Percentiles rank a stretch among this genome's conserved stretches.
Evolutionary conservation across 2,329 filamentous ascomycete species (phyloP).

Genomic region (Aspergillus fijiensis): DNA sequence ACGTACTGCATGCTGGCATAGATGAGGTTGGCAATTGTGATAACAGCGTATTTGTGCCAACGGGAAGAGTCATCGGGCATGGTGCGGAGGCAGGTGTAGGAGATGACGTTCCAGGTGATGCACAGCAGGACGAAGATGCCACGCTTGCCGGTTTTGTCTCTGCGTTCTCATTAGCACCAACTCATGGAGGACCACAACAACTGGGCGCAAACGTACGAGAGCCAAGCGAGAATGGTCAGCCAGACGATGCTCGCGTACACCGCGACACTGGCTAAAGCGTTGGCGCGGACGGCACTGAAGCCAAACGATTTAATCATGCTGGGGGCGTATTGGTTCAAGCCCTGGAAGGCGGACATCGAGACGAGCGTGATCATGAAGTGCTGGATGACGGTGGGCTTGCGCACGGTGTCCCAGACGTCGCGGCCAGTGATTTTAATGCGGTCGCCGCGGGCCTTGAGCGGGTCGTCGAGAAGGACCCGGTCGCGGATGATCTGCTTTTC

Average conservation of each 20-base stretch:
- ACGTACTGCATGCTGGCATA: conserved; percentile 41
- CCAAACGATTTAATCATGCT: conserved; percentile 56
- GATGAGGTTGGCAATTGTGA: conserved; percentile 29
- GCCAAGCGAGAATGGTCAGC: conserved; percentile 26
- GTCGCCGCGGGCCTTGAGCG: conserved; percentile 34
- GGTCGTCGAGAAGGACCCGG: conserved; percentile 48
- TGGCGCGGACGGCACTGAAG: conserved; percentile 50
- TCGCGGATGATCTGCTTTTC: conserved; percentile 45
- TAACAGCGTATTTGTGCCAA: conserved; percentile 33
- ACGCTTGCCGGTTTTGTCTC: conserved; percentile 34
- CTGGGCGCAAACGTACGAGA: conserved; percentile 20
- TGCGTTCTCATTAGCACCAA: conserved; percentile 16
- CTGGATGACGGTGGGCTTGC: conserved; percentile 54
- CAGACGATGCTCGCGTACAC: conserved; percentile 32
- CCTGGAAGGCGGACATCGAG: conserved; percentile 52
- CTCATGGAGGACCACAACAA: background rate
- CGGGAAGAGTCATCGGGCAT: conserved; percentile 21
- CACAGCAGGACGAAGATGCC: conserved; percentile 38
- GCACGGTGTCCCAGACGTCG: conserved; percentile 37
- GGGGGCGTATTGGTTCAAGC: conserved; percentile 54
- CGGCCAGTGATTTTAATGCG: conserved; percentile 38
- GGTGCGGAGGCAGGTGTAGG: conserved; percentile 37
- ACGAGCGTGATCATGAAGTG: conserved; percentile 52
- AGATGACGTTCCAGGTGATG: conserved; percentile 41
- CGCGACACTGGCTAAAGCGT: conserved; percentile 57